Conservation (phyloP, 106 monocot species). For the Posidonia australis region DNA sequence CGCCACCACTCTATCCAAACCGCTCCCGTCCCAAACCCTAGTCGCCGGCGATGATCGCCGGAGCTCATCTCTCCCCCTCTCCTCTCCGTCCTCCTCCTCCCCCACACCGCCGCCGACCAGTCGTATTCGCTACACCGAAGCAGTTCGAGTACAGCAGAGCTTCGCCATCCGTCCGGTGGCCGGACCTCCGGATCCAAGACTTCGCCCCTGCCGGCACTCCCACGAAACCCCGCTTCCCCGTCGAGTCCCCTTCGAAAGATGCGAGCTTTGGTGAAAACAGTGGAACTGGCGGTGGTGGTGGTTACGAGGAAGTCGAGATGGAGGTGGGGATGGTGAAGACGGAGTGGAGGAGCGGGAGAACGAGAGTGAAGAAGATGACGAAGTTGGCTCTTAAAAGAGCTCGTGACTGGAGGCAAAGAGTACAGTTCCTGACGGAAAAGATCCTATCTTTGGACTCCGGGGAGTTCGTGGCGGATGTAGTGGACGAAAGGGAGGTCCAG, state of each 20-base stretch:
- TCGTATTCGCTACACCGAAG: neutral
- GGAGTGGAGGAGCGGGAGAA: slow-evolving; percentile 30
- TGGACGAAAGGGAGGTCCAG: slow-evolving; percentile 53
- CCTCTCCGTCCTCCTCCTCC: too few relatives aligned
- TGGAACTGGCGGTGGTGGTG: neutral
- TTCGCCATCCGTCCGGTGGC: slow-evolving; percentile 79
- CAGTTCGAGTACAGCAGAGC: slow-evolving; percentile 38
- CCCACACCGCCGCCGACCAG: too few relatives aligned
- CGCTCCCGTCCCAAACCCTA: too few relatives aligned
- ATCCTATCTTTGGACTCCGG: slow-evolving; percentile 54
- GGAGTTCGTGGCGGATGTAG: slow-evolving; percentile 54
- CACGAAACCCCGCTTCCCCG: slow-evolving; percentile 13
- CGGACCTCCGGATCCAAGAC: slow-evolving; percentile 41
- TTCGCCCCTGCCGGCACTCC: slow-evolving; percentile 2
- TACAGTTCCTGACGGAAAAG: slow-evolving; percentile 45
- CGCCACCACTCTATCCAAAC: too few relatives aligned
- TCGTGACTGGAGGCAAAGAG: slow-evolving; percentile 69
- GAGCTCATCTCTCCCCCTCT: too few relatives aligned
- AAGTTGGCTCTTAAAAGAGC: slow-evolving; percentile 93
- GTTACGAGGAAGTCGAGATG: neutral
- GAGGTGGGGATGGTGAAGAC: slow-evolving; percentile 15
- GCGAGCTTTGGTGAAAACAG: neutral
- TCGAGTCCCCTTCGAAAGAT: neutral
- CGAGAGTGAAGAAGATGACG: slow-evolving; percentile 57
- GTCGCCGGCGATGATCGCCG: too few relatives aligned